These are phyloP conservation scores for Incumbomyces delicatus DNA, from an alignment of 2,329 filamentous ascomycete genomes.

Conservation along the genomic window DNA sequence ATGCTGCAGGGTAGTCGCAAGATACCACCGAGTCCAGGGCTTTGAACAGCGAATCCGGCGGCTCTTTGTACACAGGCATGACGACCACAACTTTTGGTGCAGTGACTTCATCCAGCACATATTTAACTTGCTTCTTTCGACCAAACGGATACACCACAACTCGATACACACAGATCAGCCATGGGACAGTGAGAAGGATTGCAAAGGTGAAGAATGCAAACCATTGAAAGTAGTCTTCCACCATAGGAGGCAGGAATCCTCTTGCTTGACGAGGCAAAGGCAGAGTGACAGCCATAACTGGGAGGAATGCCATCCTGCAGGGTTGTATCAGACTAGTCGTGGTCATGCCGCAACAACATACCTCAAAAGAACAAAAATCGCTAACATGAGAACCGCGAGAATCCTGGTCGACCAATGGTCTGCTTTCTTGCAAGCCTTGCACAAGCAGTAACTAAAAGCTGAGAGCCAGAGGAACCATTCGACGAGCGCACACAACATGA, in stretches of 20 bases:
- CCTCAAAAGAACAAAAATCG: constrained; percentile 67
- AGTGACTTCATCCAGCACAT: constrained; percentile 70
- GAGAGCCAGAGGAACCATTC: constrained; percentile 94
- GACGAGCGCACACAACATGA: constrained; percentile 75
- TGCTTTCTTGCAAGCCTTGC: constrained; percentile 81
- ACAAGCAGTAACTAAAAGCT: constrained; percentile 85
- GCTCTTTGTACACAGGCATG: constrained; percentile 94
- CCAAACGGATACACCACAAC: constrained; percentile 81
- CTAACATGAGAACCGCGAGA: constrained; percentile 64
- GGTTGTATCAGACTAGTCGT: constrained; percentile 1
- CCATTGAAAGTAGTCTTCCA: constrained; percentile 73
- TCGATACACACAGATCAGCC: constrained; percentile 87
- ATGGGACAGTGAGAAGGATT: constrained; percentile 72
- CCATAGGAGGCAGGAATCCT: constrained; percentile 56
- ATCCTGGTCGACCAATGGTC: constrained; percentile 75
- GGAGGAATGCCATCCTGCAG: constrained; percentile 68
- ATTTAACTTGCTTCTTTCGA: constrained; percentile 69
- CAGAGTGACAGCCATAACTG: constrained; percentile 87
- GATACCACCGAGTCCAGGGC: constrained; percentile 87
- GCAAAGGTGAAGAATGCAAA: constrained; percentile 95
- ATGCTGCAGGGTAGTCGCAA: constrained; percentile 84
- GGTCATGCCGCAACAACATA: constrained; percentile 32
- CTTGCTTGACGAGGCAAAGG: constrained; percentile 67
- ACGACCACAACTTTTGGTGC: constrained; percentile 92
- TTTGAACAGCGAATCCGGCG: constrained; percentile 70